Base-by-base conservation (phyloP, 768 basidiomycete species). In the Boletus subparvulus region DNA sequence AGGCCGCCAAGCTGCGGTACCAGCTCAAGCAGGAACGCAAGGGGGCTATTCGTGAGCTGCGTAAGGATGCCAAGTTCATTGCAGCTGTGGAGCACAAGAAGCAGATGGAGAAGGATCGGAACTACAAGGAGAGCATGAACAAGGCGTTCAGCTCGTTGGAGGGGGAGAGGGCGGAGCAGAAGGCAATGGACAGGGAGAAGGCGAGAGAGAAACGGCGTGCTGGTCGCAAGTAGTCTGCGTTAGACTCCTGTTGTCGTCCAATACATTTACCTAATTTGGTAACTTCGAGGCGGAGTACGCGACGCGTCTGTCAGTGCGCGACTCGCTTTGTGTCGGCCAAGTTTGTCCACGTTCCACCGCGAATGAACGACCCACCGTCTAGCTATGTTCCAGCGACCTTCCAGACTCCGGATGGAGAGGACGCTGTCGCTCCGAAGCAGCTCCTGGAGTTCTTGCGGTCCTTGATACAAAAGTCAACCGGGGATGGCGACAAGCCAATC, bases 11-110 rank as follows among this genome's bases (percentile, higher is more conserved):
- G 72, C 74, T 99, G 66, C 87, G 90, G 53, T 82, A 83, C 40
- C 85, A 94, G 69, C 88, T 94, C 78, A 95, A 95, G 76, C 88
- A 98, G 75, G 97, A 98, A 78, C 79, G 83, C 68, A 98, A 98
- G 79, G 95, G 97, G 43, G 97, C 97, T 6, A 94, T 99, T 59
- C 80, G 96, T 45, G 97, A 99, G 69, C 78, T 99, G 51, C 85
- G 97, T 58, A 98, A 98, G 78, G 97, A 99, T 69, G 87, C 93
- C 59, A 81, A 83, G 62, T 99, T 98, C 83, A 78, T 99, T 74
- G 93, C 96, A 11, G 80, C 79, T 30, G 94, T 95, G 68, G 86
- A 93, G 65, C 87, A 92, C 67, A 84, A 87, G 74, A 85, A 87
- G 68, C 89, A 92, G 75, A 75, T 78, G 71, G 89, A 90, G 77